Conservation (phyloP, 2,329 filamentous ascomycete species). For the Fusarium luffae region DNA sequence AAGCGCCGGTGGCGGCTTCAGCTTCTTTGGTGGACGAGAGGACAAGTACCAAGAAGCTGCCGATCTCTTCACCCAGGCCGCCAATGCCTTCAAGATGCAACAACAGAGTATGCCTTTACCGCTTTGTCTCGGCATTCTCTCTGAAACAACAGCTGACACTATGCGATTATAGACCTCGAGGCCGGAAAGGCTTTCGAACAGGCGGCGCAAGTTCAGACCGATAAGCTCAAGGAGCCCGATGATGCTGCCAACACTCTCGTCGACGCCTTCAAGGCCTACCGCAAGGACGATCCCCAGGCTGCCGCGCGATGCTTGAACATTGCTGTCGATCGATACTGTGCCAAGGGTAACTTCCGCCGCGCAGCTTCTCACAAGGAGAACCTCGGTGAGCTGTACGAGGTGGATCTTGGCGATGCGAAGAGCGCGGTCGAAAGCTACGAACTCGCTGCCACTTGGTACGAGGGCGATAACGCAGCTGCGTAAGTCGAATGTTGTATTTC, state of each 20-base stretch:
- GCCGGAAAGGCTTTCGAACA: slow-evolving; percentile 88
- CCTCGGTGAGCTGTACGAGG: slow-evolving; percentile 86
- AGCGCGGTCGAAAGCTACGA: slow-evolving; percentile 86
- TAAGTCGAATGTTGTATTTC: slow-evolving; percentile 56
- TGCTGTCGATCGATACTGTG: slow-evolving; percentile 86
- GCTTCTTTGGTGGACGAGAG: slow-evolving; percentile 85
- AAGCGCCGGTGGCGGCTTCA: slow-evolving; percentile 83
- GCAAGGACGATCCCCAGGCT: slow-evolving; percentile 83
- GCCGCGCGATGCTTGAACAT: slow-evolving; percentile 82
- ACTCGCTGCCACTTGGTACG: slow-evolving; percentile 88
- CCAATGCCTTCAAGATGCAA: slow-evolving; percentile 90
- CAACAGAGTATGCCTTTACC: slow-evolving; percentile 72
- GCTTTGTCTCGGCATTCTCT: not conserved
- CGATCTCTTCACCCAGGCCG: slow-evolving; percentile 87
- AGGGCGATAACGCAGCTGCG: slow-evolving; percentile 85
- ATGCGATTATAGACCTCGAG: slow-evolving; percentile 73
- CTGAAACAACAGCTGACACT: slow-evolving; percentile 20
- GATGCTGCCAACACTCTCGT: slow-evolving; percentile 89
- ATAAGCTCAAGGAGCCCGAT: slow-evolving; percentile 88
- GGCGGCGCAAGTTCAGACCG: slow-evolving; percentile 82
- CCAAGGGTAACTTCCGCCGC: slow-evolving; percentile 89
- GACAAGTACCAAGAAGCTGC: slow-evolving; percentile 93
- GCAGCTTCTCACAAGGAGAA: slow-evolving; percentile 93
- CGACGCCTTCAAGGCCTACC: slow-evolving; percentile 96
- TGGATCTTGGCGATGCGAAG: slow-evolving; percentile 80